Conservation (phyloP, 305 asterid species). For the Salvia sclarea region DNA sequence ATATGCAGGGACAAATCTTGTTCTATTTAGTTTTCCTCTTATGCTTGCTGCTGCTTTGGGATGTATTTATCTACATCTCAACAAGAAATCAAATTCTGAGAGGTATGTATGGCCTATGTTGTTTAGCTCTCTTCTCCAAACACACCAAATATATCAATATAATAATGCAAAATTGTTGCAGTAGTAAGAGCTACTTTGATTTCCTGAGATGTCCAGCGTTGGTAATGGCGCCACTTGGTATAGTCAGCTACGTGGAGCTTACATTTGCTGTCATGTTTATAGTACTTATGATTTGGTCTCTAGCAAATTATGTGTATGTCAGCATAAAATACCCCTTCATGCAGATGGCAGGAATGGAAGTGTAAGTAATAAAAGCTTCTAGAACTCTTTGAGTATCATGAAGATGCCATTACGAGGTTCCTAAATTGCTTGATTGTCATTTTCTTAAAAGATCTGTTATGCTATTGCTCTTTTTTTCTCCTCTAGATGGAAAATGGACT, state of each 20-base stretch:
- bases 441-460: not conserved
- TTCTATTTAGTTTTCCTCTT: slow-evolving; percentile 59
- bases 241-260: slow-evolving; percentile 56
- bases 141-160: not conserved
- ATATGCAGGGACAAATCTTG: slow-evolving; percentile 60
- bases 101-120: slow-evolving; percentile 35
- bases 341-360: slow-evolving; percentile 40
- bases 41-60: slow-evolving; percentile 59
- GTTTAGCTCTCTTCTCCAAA: not conserved
- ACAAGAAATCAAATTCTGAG: slow-evolving; percentile 38
- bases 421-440: not conserved
- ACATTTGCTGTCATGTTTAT: slow-evolving; percentile 53
- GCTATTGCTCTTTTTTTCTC: not conserved
- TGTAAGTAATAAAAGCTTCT: slow-evolving; percentile 33
- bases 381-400: not conserved
- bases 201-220: slow-evolving; percentile 47
- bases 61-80: slow-evolving; percentile 58
- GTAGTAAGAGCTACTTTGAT: slow-evolving; percentile 32
- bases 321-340: slow-evolving; percentile 54
- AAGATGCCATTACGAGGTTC: too few species aligned
- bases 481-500: slow-evolving; percentile 54
- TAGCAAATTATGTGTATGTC: slow-evolving; percentile 49
- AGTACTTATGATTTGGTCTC: slow-evolving; percentile 61
- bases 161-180: slow-evolving; percentile 10
- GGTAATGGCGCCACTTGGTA: slow-evolving; percentile 60